These are phyloP conservation scores for Ophiostoma piceae DNA, from an alignment of 2,329 filamentous ascomycete species.

Conservation along the genomic window DNA sequence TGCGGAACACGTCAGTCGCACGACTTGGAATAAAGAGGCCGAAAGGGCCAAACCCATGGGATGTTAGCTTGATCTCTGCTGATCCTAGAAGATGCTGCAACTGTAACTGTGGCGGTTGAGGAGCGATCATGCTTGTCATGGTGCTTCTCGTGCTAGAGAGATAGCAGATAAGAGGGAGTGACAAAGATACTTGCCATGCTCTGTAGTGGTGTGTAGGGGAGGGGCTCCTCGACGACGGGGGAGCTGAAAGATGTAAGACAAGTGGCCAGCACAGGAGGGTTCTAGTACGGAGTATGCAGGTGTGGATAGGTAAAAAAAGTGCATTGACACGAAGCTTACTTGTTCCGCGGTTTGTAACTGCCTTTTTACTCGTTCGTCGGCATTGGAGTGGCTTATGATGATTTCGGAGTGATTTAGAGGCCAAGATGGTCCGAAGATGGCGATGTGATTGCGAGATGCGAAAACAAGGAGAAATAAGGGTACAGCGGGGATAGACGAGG, in stretches of 20 bases:
- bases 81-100: background rate
- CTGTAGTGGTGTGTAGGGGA: slow-evolving; percentile 4
- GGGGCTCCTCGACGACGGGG: background rate
- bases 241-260: slow-evolving; percentile 16
- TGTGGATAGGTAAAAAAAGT: background rate
- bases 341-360: background rate
- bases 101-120: background rate
- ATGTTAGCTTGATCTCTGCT: background rate
- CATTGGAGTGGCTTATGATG: background rate
- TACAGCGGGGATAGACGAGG: too few relatives aligned
- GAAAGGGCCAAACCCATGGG: background rate
- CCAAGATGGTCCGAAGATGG: background rate
- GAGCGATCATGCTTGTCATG: background rate
- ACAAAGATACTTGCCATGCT: background rate
- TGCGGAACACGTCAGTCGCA: background rate
- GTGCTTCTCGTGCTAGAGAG: background rate
- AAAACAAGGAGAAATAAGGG: background rate
- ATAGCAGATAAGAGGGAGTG: background rate
- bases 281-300: background rate
- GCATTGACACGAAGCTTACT: background rate
- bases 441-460: background rate
- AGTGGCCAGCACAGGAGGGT: slow-evolving; percentile 5
- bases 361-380: background rate
- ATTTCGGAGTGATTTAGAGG: background rate
- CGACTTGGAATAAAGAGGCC: background rate